These are phyloP conservation scores for Physcomitrium patens DNA, from an alignment of 225 moss, liverwort and hornwort species.

Conservation along the genomic window DNA sequence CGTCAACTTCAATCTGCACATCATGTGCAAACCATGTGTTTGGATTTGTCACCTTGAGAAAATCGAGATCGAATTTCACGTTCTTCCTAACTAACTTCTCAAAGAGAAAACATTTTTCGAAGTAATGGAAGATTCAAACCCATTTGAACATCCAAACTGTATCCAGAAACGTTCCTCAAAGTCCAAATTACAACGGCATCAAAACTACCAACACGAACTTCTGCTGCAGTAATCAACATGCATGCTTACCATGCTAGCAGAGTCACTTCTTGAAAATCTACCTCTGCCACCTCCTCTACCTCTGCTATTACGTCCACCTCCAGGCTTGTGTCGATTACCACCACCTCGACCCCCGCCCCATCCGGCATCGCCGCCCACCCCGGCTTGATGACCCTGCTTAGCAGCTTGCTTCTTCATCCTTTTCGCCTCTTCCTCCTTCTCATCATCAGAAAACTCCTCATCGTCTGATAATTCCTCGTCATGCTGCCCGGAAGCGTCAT, in stretches of 20 bases:
- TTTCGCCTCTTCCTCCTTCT: conserved; percentile 87
- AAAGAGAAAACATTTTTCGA: not conserved
- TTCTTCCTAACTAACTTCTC: conserved; percentile 15
- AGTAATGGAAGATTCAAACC: conserved; percentile 10
- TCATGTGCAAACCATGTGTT: not conserved
- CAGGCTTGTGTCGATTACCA: conserved; percentile 47
- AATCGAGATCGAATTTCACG: not conserved
- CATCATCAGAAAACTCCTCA: conserved; percentile 96
- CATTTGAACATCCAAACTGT: not conserved
- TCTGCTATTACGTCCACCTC: conserved; percentile 52
- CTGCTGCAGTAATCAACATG: not conserved
- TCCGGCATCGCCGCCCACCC: conserved; percentile 33
- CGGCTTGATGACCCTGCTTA: conserved; percentile 46
- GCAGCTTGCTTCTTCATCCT: conserved; percentile 51
- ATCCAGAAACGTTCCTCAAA: not conserved
- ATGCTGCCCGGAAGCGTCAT: conserved; percentile 90
- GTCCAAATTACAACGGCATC: not conserved
- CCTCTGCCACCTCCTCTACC: conserved; percentile 63
- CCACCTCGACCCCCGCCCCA: conserved; percentile 48
- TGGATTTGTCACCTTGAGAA: not conserved
- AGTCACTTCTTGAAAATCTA: conserved; percentile 60
- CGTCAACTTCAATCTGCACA: conserved; percentile 53
- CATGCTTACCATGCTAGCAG: conserved; percentile 52
- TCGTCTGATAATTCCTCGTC: conserved; percentile 93
- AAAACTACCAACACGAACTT: not conserved